Percentiles rank a stretch among this genome's conserved stretches.
Evolutionary conservation across 345 rosid genomes (phyloP).

Genomic region (Euphorbia lathyris): DNA sequence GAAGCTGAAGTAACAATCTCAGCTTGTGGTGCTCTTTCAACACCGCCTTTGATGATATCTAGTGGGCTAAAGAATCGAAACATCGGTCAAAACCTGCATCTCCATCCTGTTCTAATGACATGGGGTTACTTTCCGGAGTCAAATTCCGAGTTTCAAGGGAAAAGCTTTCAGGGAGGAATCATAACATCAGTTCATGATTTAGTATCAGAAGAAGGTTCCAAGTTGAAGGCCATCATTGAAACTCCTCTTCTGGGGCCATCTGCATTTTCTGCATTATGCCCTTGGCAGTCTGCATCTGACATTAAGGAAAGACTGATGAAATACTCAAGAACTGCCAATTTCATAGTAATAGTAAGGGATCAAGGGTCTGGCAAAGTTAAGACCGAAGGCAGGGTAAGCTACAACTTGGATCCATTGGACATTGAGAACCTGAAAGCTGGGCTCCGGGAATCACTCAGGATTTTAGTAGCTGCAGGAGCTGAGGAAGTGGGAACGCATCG

Average conservation of each 20-base stretch:
- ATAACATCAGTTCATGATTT: constrained; percentile 46
- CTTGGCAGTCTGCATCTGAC: constrained; percentile 64
- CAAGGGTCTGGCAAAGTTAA: constrained; percentile 43
- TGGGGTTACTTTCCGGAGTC: constrained; percentile 96
- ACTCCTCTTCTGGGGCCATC: constrained; percentile 54
- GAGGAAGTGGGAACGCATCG: constrained; percentile 60
- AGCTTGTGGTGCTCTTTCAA: constrained; percentile 70
- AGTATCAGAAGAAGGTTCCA: constrained; percentile 23
- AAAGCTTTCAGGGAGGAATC: constrained; percentile 59
- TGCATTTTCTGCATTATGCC: constrained; percentile 35
- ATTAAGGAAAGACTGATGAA: constrained; percentile 47
- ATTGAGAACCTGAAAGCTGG: constrained; percentile 43
- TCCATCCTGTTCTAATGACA: constrained; percentile 75
- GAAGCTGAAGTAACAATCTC: constrained; percentile 77
- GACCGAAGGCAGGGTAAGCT: constrained; percentile 42
- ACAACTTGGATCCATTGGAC: constrained; percentile 34
- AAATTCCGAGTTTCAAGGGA: constrained; percentile 43
- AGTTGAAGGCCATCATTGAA: constrained; percentile 49
- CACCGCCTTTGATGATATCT: constrained; percentile 76
- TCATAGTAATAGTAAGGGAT: constrained; percentile 46
- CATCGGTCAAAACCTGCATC: constrained; percentile 73
- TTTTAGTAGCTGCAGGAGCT: constrained; percentile 68
- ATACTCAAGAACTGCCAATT: constrained; percentile 53
- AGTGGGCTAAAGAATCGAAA: constrained; percentile 73
- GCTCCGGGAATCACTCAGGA: constrained; percentile 44